Base-by-base conservation (phyloP, 768 basidiomycete species). In the Psilocybe tampanensis region DNA sequence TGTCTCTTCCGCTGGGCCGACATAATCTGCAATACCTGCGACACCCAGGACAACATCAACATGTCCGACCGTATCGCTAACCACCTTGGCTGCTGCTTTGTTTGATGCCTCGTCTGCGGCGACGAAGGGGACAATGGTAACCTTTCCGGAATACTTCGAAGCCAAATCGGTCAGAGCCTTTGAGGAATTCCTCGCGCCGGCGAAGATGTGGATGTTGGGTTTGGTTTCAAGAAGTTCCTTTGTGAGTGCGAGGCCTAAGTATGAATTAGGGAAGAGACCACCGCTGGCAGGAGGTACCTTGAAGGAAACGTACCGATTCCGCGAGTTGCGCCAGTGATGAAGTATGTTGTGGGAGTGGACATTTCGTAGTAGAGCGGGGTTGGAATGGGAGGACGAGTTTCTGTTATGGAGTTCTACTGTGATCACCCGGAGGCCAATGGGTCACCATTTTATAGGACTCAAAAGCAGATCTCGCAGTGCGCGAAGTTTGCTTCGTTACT, bases 281-380 rank as follows among this genome's bases (percentile, higher is more conserved):
- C n/a, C n/a, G n/a, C n/a, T n/a, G n/a, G 12, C 36, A n/a, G 4
- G 12, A 13, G 36, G 36, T 13, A 13, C 6, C 6, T 15, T n/a
- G 4, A 22, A 21, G 39, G 33, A 36, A 26, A 41, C 55, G 5
- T 34, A 43, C 55, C 55, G 17, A 56, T 56, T 8, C 55, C 39
- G 17, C 55, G 55, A 56, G 26, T 49, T 19, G 55, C 55, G 39
- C 55, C 55, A 21, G 55, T 51, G 32, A 51, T 51, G 21, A 51
- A 51, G 19, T 51, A 51, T n/a, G 39, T 33, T 18, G 49, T 36
- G 29, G 47, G 36, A 39, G 4, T 32, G 6, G 55, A 56, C 44
- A 47, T 47, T 24, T 17, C 44, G 22, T n/a, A n/a, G 44, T 22
- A 22, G 43, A 5, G 29, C 9, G 4, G 4, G 29, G 4, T 29